These are phyloP conservation scores for Thelonectria rubi DNA, from an alignment of 2,329 filamentous ascomycete species.

Conservation along the genomic window DNA sequence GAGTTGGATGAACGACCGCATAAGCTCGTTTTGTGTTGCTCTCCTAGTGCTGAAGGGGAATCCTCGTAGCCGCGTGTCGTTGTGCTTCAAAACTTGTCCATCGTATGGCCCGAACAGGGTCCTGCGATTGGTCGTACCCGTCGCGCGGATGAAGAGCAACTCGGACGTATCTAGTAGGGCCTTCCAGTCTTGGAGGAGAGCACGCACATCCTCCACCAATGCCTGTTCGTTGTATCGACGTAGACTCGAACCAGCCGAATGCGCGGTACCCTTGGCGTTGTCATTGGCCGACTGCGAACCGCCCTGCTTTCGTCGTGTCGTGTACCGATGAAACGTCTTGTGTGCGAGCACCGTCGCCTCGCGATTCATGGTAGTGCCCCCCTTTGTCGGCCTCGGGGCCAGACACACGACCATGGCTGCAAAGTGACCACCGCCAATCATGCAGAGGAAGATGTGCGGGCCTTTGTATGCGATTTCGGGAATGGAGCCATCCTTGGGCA, in stretches of 20 bases:
- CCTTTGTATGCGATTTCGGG: slow-evolving; percentile 68
- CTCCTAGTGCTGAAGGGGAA: slow-evolving; percentile 94
- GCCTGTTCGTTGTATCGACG: slow-evolving; percentile 95
- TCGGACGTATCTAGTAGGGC: slow-evolving; percentile 83
- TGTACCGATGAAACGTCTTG: slow-evolving; percentile 98
- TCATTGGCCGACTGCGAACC: slow-evolving; percentile 95
- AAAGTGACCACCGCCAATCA: slow-evolving; percentile 98
- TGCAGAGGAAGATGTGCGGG: slow-evolving; percentile 93
- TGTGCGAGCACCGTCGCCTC: slow-evolving; percentile 91
- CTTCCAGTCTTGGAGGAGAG: slow-evolving; percentile 85
- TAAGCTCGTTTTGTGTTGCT: slow-evolving; percentile 92
- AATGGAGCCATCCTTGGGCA: slow-evolving; percentile 66
- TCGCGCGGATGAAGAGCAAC: slow-evolving; percentile 87
- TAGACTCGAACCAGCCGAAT: slow-evolving; percentile 90
- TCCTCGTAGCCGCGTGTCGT: slow-evolving; percentile 81
- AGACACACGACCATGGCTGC: slow-evolving; percentile 95
- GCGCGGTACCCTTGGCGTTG: slow-evolving; percentile 89
- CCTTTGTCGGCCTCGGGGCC: slow-evolving; percentile 79
- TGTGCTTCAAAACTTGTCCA: slow-evolving; percentile 80
- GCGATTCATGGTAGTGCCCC: slow-evolving; percentile 74
- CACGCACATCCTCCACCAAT: slow-evolving; percentile 85
- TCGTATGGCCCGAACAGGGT: slow-evolving; percentile 94
- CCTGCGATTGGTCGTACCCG: slow-evolving; percentile 83
- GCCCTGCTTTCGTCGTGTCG: slow-evolving; percentile 94
- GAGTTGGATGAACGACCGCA: slow-evolving; percentile 93